Conservation (phyloP, 176 grass and related monocot species). For the Phoenix dactylifera region DNA sequence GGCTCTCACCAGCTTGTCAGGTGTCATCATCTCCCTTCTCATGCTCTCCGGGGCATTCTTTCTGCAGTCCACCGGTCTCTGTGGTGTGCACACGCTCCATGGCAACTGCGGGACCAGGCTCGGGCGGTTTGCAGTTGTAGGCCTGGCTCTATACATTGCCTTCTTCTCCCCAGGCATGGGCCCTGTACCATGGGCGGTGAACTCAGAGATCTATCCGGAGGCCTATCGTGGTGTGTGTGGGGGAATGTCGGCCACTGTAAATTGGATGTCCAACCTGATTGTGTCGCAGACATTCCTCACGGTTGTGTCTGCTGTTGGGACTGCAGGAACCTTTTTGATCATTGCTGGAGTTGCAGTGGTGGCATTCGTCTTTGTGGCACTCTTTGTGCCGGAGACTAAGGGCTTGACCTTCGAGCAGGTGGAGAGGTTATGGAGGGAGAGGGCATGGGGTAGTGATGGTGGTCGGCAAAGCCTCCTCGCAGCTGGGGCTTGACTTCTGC, state of each 20-base stretch:
- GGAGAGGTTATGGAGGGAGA: constrained; percentile 67
- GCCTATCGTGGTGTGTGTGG: constrained; percentile 73
- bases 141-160: constrained; percentile 67
- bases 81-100: not conserved
- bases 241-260: constrained; percentile 91
- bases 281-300: constrained; percentile 78
- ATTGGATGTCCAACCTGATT: constrained; percentile 85
- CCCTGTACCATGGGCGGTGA: constrained; percentile 83
- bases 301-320: constrained; percentile 56
- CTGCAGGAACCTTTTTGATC: constrained; percentile 57
- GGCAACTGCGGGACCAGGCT: constrained; percentile 24
- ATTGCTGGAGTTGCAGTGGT: constrained; percentile 50
- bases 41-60: constrained; percentile 58
- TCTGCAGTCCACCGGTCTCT: constrained; percentile 34
- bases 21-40: constrained; percentile 63
- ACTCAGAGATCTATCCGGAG: constrained; percentile 85
- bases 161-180: constrained; percentile 89
- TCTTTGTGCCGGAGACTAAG: constrained; percentile 80
- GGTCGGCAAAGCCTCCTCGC: constrained; percentile 28
- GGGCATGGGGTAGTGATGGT: constrained; percentile 41
- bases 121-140: constrained; percentile 52
- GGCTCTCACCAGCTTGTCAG: constrained; percentile 50
- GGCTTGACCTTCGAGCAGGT: constrained; percentile 83
- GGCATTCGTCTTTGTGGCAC: constrained; percentile 61
- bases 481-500: not conserved